Percentiles rank a stretch among this genome's conserved stretches.
Conservation (phyloP, 257 asterid genomes). For the Nicotiana tomentosiformis region DNA sequence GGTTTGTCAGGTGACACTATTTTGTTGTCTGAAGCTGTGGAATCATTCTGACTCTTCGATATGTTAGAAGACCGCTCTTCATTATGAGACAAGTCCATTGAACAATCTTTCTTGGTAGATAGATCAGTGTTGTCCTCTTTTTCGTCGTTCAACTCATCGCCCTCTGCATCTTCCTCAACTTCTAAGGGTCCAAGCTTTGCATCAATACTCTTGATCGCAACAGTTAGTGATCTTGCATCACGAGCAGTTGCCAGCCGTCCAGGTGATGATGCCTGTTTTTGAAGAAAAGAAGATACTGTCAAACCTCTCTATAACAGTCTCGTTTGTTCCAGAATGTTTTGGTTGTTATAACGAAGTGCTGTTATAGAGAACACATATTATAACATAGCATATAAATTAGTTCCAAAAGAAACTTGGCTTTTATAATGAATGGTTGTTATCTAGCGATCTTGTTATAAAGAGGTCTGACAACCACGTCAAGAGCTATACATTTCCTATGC, state of each 20-base stretch:
- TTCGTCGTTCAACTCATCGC: background rate
- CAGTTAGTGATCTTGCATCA: constrained; percentile 51
- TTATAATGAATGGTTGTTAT: no score
- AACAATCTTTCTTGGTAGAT: background rate
- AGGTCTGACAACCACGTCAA: no score
- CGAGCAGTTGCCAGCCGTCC: constrained; percentile 38
- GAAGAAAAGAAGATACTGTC: background rate
- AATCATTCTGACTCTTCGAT: background rate
- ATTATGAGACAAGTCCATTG: background rate
- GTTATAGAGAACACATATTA: no score
- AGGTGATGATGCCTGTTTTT: constrained; percentile 36
- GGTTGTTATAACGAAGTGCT: no score
- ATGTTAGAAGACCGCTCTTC: background rate
- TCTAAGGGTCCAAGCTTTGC: constrained; percentile 50
- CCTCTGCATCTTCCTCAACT: background rate
- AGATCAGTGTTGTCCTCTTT: background rate
- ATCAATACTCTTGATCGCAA: constrained; percentile 40
- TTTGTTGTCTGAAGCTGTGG: background rate
- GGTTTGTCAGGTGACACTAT: background rate
- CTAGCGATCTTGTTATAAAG: no score
- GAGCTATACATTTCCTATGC: background rate
- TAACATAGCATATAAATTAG: no score
- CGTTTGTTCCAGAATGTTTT: no score
- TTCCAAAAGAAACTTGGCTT: no score
- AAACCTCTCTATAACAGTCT: no score